Percentiles rank a stretch among this genome's conserved stretches.
Evolutionary conservation across 176 grass and related monocot species (phyloP).

Genomic region (Cenchrus americanus): DNA sequence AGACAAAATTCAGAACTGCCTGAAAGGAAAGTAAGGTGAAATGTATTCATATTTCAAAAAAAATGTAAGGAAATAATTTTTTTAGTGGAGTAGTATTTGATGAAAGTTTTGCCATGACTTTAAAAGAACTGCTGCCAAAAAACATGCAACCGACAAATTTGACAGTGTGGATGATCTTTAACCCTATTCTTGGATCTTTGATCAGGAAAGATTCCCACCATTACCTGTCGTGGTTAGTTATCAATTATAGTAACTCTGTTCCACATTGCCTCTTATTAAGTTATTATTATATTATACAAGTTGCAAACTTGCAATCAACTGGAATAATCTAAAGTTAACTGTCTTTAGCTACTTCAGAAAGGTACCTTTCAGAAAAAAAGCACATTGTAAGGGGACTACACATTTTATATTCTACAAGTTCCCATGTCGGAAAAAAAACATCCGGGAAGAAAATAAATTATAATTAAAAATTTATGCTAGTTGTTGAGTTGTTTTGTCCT

Average conservation of each 20-base stretch:
- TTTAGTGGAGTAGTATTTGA: neutral
- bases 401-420: neutral
- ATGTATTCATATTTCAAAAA: neutral
- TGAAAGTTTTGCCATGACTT: neutral
- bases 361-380: neutral
- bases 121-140: neutral
- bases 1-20: slow-evolving; percentile 63
- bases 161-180: neutral
- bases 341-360: neutral
- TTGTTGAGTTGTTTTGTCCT: too few species aligned
- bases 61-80: neutral
- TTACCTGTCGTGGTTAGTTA: slow-evolving; percentile 11
- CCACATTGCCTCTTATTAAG: too few species aligned
- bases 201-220: slow-evolving; percentile 20
- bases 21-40: slow-evolving; percentile 32
- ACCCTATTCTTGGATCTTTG: neutral
- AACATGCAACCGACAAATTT: slow-evolving; percentile 20
- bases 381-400: neutral
- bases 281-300: neutral
- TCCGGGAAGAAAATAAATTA: too few species aligned
- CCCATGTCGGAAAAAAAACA: neutral
- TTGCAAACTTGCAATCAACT: neutral
- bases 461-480: accelerated
- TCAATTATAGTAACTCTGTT: neutral
- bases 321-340: slow-evolving; percentile 4